Conservation (phyloP, 441 rosid species). For the Corymbia calophylla region DNA sequence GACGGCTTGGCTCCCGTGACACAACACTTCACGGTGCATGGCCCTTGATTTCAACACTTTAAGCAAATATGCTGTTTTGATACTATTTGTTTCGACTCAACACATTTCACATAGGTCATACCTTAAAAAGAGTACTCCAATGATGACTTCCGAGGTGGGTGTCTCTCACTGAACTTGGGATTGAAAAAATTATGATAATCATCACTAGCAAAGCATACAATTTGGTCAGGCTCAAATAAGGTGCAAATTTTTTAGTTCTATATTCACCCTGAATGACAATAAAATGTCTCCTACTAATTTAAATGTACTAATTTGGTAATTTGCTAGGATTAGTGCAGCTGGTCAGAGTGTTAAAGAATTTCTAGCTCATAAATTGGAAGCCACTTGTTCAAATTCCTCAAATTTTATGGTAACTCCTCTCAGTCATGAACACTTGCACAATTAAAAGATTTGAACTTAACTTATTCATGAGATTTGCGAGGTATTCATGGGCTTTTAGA, state of each 20-base stretch:
- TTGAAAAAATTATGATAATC: too few species aligned
- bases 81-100: neutral
- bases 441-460: neutral
- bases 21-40: neutral
- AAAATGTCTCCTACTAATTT: too few species aligned
- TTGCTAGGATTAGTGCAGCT: too few species aligned
- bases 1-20: neutral
- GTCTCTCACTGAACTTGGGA: too few species aligned
- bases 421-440: neutral
- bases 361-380: neutral
- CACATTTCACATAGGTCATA: too few species aligned
- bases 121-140: too few species aligned
- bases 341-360: neutral
- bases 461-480: fast-evolving
- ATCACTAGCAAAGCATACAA: neutral
- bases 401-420: neutral
- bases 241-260: neutral
- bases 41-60: neutral
- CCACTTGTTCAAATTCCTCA: neutral
- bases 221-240: neutral
- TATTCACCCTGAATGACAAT: neutral
- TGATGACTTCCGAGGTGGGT: too few species aligned
- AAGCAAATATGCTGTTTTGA: neutral
- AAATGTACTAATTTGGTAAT: too few species aligned
- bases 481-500: neutral